Percentiles rank a stretch among this genome's conserved stretches.
Conservation (phyloP, 805 yeast genomes). For the Saturnispora saitoi region DNA sequence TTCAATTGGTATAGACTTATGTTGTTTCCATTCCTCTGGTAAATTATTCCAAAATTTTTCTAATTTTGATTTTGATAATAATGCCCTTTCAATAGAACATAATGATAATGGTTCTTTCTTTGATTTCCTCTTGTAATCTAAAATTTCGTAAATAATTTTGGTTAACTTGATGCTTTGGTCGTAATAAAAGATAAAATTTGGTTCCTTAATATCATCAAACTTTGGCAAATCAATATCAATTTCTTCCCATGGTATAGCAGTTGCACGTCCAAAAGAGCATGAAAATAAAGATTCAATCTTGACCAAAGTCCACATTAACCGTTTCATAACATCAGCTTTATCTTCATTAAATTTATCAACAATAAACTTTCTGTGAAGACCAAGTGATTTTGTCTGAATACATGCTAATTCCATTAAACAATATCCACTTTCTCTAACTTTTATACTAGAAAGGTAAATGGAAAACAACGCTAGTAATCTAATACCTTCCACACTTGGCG, state of each 20-base stretch:
- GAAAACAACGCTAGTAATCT: constrained; percentile 35
- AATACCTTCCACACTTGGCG: constrained; percentile 38
- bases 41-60: constrained; percentile 29
- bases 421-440: constrained; percentile 42
- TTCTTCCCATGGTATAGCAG: constrained; percentile 37
- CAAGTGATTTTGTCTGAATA: constrained; percentile 41
- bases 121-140: constrained; percentile 31
- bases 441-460: constrained; percentile 35
- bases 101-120: constrained; percentile 33
- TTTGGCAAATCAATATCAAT: constrained; percentile 35
- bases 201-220: constrained; percentile 25
- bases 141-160: constrained; percentile 32
- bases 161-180: constrained; percentile 30
- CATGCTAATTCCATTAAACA: constrained; percentile 39
- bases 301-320: constrained; percentile 38
- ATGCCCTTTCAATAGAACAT: constrained; percentile 33
- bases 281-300: constrained; percentile 34
- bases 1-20: constrained; percentile 25
- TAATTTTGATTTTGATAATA: constrained; percentile 30
- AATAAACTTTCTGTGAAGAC: constrained; percentile 35
- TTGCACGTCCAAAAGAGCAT: constrained; percentile 38
- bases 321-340: constrained; percentile 33
- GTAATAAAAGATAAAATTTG: constrained; percentile 27
- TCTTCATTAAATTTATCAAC: constrained; percentile 28
- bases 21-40: constrained; percentile 27